A percentile compares a stretch with the other conserved stretches of the same genome.
Evolutionary conservation across 345 rosid species (phyloP).

Genomic region (Capsella bursapastoris): DNA sequence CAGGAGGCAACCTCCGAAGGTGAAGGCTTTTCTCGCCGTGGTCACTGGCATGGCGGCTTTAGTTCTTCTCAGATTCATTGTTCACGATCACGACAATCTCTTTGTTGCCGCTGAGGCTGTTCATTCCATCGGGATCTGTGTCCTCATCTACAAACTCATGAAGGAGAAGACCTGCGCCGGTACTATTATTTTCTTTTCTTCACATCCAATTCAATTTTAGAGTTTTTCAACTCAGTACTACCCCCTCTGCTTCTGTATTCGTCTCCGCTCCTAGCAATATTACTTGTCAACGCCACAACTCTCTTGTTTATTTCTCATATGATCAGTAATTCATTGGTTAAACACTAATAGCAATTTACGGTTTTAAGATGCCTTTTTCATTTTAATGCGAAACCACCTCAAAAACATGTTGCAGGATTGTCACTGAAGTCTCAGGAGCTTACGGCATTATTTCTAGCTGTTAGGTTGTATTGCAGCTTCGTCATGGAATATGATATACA

Average conservation of each 20-base stretch:
- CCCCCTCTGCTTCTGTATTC: neutral
- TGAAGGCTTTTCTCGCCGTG: conserved; percentile 91
- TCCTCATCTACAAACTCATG: conserved; percentile 91
- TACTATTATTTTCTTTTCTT: conserved; percentile 6
- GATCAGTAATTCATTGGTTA: neutral
- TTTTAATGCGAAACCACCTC: neutral
- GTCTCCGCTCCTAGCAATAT: neutral
- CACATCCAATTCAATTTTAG: conserved; percentile 6
- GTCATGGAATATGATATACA: conserved; percentile 99
- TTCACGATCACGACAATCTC: conserved; percentile 97
- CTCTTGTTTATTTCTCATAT: conserved; percentile 1
- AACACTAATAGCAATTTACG: conserved; percentile 7
- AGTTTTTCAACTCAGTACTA: conserved; percentile 16
- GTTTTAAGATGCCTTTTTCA: neutral
- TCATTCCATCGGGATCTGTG: conserved; percentile 92
- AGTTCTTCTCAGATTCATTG: conserved; percentile 87
- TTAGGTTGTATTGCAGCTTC: conserved; percentile 91
- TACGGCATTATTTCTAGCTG: conserved; percentile 92
- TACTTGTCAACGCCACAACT: neutral
- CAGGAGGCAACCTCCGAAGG: conserved; percentile 95
- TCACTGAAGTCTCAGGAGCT: conserved; percentile 95
- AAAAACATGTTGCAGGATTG: conserved; percentile 60
- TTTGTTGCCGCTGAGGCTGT: conserved; percentile 99
- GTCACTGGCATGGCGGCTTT: conserved; percentile 91
- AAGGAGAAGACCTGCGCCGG: conserved; percentile 99